These are phyloP conservation scores for Pseudogymnoascus sp. DNA, from an alignment of 2,329 filamentous ascomycete species.

Conservation along the genomic window DNA sequence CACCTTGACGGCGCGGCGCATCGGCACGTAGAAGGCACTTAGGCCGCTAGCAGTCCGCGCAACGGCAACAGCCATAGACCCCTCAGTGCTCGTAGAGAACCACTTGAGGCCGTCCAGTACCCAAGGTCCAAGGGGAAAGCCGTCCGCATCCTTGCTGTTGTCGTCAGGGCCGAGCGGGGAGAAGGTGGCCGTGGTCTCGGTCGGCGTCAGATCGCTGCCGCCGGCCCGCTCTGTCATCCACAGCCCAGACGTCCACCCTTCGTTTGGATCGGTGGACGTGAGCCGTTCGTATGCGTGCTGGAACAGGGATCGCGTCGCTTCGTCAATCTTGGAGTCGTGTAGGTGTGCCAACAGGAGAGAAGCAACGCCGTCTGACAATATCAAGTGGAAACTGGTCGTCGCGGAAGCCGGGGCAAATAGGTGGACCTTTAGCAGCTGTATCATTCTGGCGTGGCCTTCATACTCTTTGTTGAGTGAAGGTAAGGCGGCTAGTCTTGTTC, in stretches of 20 bases:
- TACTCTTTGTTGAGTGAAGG: neutral
- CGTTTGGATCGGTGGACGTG: constrained; percentile 30
- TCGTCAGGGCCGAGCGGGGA: too few species aligned
- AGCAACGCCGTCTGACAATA: constrained; percentile 53
- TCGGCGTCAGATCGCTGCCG: constrained; percentile 59
- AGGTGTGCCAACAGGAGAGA: constrained; percentile 31
- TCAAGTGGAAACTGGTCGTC: constrained; percentile 52
- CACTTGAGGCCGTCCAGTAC: constrained; percentile 61
- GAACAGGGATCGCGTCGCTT: too few species aligned
- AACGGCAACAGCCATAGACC: constrained; percentile 54
- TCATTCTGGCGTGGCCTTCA: too few species aligned
- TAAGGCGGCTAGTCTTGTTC: constrained; percentile 36
- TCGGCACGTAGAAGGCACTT: constrained; percentile 57
- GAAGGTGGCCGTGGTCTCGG: constrained; percentile 49
- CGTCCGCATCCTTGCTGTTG: neutral
- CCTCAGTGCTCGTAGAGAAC: constrained; percentile 59
- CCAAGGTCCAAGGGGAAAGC: constrained; percentile 46
- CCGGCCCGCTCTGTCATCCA: constrained; percentile 69
- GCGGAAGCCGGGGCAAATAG: too few species aligned
- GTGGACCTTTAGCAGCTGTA: neutral
- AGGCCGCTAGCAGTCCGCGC: constrained; percentile 47
- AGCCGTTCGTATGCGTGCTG: too few species aligned
- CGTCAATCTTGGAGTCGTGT: neutral
- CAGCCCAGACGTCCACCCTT: constrained; percentile 62
- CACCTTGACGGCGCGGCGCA: constrained; percentile 34